phyloP scores from a whole-genome alignment of 2,329 filamentous ascomycete genomes.

The Aspergillus sp. region DNA sequence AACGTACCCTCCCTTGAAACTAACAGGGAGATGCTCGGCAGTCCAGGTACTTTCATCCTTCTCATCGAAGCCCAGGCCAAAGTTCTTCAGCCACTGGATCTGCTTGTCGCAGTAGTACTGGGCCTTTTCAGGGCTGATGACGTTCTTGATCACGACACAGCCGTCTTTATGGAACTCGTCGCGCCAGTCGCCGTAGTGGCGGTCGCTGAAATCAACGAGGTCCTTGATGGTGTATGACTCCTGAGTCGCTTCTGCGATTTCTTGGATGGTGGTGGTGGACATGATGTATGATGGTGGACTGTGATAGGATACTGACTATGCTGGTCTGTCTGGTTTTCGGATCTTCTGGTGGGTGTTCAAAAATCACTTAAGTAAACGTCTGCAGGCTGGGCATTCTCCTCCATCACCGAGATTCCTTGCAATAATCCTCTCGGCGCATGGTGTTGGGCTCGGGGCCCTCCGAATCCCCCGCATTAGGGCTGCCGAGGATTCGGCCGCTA shows the following conservation, averaged over 20 bases:
- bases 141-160: constrained; percentile 29
- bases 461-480: neutral
- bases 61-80: constrained; percentile 42
- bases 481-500: constrained; percentile 4
- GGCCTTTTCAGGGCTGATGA: constrained; percentile 39
- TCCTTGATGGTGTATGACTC: constrained; percentile 12
- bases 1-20: constrained; percentile 36
- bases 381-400: neutral
- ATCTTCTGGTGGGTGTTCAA: neutral
- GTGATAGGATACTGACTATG: too few relatives aligned
- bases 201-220: constrained; percentile 13
- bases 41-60: constrained; percentile 44
- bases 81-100: constrained; percentile 46
- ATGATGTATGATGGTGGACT: constrained; percentile 8
- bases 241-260: constrained; percentile 9
- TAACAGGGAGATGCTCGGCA: constrained; percentile 44
- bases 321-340: too few relatives aligned
- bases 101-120: constrained; percentile 43
- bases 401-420: too few relatives aligned
- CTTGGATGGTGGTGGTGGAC: constrained; percentile 11
- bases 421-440: too few relatives aligned
- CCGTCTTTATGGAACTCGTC: constrained; percentile 6
- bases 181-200: constrained; percentile 5
- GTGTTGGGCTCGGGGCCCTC: neutral
- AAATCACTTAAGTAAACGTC: constrained; percentile 11